A percentile compares a stretch with the other conserved stretches of the same genome.
These are phyloP conservation scores for Diplogelasinospora grovesii DNA, from an alignment of 495 filamentous ascomycete genomes.

Conservation along the genomic window DNA sequence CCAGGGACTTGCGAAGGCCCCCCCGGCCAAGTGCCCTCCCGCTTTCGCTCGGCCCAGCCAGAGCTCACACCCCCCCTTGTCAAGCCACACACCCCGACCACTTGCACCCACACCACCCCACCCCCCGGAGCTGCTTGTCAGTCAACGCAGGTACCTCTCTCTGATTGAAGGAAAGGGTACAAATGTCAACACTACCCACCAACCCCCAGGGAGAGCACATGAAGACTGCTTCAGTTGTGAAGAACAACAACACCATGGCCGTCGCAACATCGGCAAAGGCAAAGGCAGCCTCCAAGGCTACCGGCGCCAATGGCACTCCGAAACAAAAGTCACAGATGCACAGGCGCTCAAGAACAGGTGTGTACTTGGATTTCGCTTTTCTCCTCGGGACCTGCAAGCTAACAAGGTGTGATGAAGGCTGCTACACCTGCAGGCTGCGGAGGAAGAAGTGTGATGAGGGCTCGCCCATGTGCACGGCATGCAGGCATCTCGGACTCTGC, in stretches of 20 bases:
- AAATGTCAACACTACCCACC: conserved; percentile 57
- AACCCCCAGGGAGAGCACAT: conserved; percentile 43
- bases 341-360: conserved; percentile 88
- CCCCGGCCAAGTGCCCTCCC: conserved; percentile 34
- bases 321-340: conserved; percentile 76
- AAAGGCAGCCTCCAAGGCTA: conserved; percentile 47
- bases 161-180: conserved; percentile 41
- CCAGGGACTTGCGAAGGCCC: conserved; percentile 23
- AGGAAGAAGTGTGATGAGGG: conserved; percentile 98
- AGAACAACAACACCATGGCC: conserved; percentile 50
- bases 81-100: conserved; percentile 19
- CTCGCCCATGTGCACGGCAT: conserved; percentile 77
- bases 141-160: conserved; percentile 36
- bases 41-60: conserved; percentile 41
- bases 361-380: conserved; percentile 21
- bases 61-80: conserved; percentile 20
- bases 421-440: conserved; percentile 92
- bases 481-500: conserved; percentile 73
- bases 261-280: conserved; percentile 46
- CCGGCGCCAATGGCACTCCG: conserved; percentile 45
- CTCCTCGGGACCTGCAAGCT: conserved; percentile 12
- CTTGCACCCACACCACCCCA: conserved; percentile 30
- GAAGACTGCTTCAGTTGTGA: conserved; percentile 49
- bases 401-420: conserved; percentile 53
- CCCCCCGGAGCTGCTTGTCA: conserved; percentile 26